Conservation (phyloP, 2,329 filamentous ascomycete genomes). For the Colletotrichum euphorbiae region DNA sequence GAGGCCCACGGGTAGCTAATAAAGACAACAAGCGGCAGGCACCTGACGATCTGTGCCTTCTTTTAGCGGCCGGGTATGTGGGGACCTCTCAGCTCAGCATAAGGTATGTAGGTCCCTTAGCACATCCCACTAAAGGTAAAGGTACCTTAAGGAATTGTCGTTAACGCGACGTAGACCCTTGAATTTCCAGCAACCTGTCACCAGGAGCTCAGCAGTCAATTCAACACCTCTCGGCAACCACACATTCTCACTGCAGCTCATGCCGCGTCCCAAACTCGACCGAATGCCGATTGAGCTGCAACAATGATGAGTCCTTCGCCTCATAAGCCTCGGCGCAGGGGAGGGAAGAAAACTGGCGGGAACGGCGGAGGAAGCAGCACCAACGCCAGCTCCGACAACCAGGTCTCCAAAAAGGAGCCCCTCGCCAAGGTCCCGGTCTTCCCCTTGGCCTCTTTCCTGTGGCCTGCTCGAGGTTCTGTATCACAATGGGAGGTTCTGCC, state of each 20-base stretch:
- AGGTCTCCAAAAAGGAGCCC: conserved; percentile 53
- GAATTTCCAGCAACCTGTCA: conserved; percentile 18
- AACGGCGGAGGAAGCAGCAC: conserved; percentile 15
- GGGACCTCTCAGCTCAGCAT: conserved; percentile 26
- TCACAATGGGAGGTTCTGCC: conserved; percentile 95
- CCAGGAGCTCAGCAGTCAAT: conserved; percentile 19
- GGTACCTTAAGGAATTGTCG: background rate
- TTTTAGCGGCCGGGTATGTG: conserved; percentile 32
- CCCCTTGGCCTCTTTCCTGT: conserved; percentile 92
- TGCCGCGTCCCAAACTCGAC: conserved; percentile 18
- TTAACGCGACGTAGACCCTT: conserved; percentile 39
- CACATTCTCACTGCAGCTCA: conserved; percentile 17
- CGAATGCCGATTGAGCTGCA: conserved; percentile 43
- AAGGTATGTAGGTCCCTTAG: background rate
- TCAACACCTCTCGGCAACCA: background rate
- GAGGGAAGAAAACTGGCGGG: conserved; percentile 56
- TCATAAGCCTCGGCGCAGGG: conserved; percentile 70
- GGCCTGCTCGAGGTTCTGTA: conserved; percentile 84
- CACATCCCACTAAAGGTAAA: background rate
- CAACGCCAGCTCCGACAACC: conserved; percentile 13
- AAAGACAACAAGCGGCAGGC: conserved; percentile 6
- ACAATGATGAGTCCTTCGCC: conserved; percentile 66
- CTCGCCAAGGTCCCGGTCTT: conserved; percentile 77
- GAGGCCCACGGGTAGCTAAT: background rate
- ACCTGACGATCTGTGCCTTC: conserved; percentile 18